Conservation (phyloP, 148 eudicot species). For the Nyssa sinensis region DNA sequence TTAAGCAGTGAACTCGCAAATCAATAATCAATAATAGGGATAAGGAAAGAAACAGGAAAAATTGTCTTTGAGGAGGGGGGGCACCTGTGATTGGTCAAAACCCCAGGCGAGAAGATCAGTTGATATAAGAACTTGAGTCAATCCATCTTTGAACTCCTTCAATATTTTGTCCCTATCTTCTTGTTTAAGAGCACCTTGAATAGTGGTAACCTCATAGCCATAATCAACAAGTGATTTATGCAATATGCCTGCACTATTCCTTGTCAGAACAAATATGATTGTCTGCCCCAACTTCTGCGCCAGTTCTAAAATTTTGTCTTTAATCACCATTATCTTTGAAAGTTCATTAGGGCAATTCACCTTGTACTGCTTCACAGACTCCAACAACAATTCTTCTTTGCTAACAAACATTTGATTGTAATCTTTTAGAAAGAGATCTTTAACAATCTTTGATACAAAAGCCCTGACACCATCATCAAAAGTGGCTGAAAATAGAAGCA, state of each 20-base stretch:
- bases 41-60: background rate
- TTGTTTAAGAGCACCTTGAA: constrained; percentile 78
- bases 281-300: constrained; percentile 86
- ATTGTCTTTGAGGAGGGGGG: too few species aligned
- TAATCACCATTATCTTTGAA: constrained; percentile 62
- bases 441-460: constrained; percentile 63
- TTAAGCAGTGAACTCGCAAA: background rate
- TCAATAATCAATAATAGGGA: background rate
- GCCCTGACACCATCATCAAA: constrained; percentile 64
- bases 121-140: constrained; percentile 88
- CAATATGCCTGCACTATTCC: constrained; percentile 59
- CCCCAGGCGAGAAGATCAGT: constrained; percentile 95
- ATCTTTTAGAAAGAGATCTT: constrained; percentile 37
- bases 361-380: constrained; percentile 82
- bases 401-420: constrained; percentile 82
- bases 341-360: constrained; percentile 79
- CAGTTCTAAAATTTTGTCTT: constrained; percentile 73
- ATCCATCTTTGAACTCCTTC: constrained; percentile 83
- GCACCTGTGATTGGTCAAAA: constrained; percentile 85
- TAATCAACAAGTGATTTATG: constrained; percentile 63
- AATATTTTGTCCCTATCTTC: constrained; percentile 87
- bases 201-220: constrained; percentile 91
- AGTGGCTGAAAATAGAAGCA: constrained; percentile 88
- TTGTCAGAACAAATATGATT: constrained; percentile 76
- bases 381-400: constrained; percentile 81